Evolutionary conservation across 75 land plant genomes (phyloP).

Genomic region (Picea sitchensis): DNA sequence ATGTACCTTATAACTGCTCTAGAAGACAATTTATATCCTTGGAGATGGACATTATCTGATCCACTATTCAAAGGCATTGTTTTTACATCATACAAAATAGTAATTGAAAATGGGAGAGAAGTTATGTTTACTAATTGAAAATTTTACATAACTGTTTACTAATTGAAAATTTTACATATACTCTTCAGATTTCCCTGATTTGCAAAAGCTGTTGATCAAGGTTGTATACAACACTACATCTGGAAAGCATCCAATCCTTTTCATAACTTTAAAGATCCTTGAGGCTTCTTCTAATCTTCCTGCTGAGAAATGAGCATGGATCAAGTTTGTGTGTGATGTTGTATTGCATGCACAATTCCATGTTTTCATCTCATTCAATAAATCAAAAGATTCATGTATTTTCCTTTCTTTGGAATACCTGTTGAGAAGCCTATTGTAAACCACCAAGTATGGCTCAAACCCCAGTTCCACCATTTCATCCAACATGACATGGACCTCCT

Average conservation of each 20-base stretch:
- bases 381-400: conserved; percentile 50
- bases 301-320: conserved; percentile 49
- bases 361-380: conserved; percentile 57
- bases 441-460: conserved; percentile 34
- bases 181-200: conserved; percentile 50
- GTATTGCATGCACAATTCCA: conserved; percentile 44
- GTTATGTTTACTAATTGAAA: neutral
- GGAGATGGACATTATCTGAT: too few species aligned
- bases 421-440: conserved; percentile 53
- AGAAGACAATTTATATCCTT: too few species aligned
- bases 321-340: conserved; percentile 42
- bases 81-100: too few species aligned
- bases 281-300: conserved; percentile 57
- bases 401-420: conserved; percentile 50
- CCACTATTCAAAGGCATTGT: too few species aligned
- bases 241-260: conserved; percentile 33
- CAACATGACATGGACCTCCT: conserved; percentile 41
- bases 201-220: conserved; percentile 46
- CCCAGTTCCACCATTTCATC: conserved; percentile 41
- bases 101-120: too few species aligned
- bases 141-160: too few species aligned
- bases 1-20: too few species aligned
- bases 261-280: conserved; percentile 48
- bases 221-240: conserved; percentile 56
- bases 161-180: too few species aligned